Percentiles rank a stretch among this genome's conserved stretches.
Conservation (phyloP, 163 green algal species). For the Scenedesmus sp. region DNA sequence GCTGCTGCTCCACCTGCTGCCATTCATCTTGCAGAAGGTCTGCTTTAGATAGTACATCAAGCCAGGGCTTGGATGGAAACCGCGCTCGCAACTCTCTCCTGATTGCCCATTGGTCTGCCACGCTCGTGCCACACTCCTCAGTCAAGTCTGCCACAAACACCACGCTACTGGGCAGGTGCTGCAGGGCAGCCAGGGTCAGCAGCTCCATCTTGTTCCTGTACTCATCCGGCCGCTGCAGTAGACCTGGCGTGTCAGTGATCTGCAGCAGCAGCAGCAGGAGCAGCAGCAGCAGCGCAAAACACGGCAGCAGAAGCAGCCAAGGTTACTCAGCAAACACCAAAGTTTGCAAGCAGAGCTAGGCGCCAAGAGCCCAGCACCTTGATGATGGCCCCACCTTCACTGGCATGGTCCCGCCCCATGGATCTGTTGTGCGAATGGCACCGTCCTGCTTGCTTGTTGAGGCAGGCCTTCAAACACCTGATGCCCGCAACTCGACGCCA, state of each 20-base stretch:
- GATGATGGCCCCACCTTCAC: too few relatives aligned
- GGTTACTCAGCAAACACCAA: neutral
- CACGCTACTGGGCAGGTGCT: slow-evolving; percentile 90
- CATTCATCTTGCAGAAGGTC: slow-evolving; percentile 86
- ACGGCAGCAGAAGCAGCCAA: slow-evolving; percentile 58
- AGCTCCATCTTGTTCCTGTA: slow-evolving; percentile 97
- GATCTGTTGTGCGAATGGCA: too few relatives aligned
- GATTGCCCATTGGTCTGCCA: slow-evolving; percentile 90
- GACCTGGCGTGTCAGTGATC: slow-evolving; percentile 97
- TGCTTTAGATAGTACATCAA: slow-evolving; percentile 96
- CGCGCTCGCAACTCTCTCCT: slow-evolving; percentile 73
- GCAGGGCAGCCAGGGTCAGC: slow-evolving; percentile 94
- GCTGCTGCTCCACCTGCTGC: slow-evolving; percentile 11
- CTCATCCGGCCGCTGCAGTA: slow-evolving; percentile 88
- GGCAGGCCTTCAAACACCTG: too few relatives aligned
- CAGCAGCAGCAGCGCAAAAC: neutral
- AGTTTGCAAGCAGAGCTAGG: neutral
- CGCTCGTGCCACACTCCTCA: slow-evolving; percentile 90
- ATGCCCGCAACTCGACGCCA: too few relatives aligned
- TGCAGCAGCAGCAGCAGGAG: slow-evolving; percentile 51
- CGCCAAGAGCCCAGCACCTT: neutral
- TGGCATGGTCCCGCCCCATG: too few relatives aligned
- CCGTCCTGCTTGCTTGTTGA: too few relatives aligned
- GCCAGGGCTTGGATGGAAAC: slow-evolving; percentile 90
- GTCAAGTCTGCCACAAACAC: slow-evolving; percentile 97